These are phyloP conservation scores for Spathaspora passalidarum DNA, from an alignment of 805 yeast species.

Conservation along the genomic window DNA sequence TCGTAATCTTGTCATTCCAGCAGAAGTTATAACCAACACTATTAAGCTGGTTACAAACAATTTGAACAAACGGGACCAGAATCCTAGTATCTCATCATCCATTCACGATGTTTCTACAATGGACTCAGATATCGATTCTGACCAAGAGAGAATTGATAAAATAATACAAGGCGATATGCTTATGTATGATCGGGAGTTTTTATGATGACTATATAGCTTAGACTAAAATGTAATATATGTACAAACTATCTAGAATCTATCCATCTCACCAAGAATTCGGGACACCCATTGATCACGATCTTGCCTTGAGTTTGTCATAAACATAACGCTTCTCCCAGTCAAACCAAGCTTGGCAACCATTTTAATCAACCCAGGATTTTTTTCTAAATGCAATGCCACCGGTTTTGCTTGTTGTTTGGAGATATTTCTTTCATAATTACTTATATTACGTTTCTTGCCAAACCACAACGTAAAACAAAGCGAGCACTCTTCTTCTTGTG, in stretches of 20 bases:
- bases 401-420: slow-evolving; percentile 9
- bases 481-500: slow-evolving; percentile 70
- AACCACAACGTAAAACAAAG: slow-evolving; percentile 86
- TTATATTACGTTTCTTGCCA: slow-evolving; percentile 56
- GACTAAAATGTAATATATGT: no score
- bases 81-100: not conserved
- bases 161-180: not conserved
- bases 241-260: slow-evolving; percentile 24
- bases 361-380: slow-evolving; percentile 43
- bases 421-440: slow-evolving; percentile 11
- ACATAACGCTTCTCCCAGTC: slow-evolving; percentile 66
- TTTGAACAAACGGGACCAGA: not conserved
- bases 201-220: no score
- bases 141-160: slow-evolving; percentile 2
- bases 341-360: slow-evolving; percentile 57
- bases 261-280: slow-evolving; percentile 42
- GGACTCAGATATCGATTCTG: not conserved
- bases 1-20: slow-evolving; percentile 26
- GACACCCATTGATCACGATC: slow-evolving; percentile 84
- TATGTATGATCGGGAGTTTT: not conserved
- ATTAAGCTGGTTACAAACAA: slow-evolving; percentile 10
- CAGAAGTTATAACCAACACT: slow-evolving; percentile 35
- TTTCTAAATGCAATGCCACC: slow-evolving; percentile 13
- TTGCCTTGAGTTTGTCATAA: slow-evolving; percentile 76
- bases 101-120: not conserved